A percentile compares a stretch with the other conserved stretches of the same genome.
phyloP scores from a whole-genome alignment of 75 land plant genomes.

The Pseudotsuga menziesii region DNA sequence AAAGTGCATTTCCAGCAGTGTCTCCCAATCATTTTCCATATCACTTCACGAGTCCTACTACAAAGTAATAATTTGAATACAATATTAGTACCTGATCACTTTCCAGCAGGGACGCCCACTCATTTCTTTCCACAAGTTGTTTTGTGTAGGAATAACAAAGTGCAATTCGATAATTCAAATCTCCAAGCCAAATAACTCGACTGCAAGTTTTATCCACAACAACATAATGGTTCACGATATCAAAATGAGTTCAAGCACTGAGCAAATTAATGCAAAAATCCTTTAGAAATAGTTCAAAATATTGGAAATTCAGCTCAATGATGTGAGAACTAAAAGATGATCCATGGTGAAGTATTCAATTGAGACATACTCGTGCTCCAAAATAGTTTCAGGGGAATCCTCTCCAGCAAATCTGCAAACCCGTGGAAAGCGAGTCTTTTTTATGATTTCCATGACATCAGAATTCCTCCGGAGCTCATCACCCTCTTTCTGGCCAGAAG shows the following conservation, averaged over 20 bases:
- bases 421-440: constrained; percentile 77
- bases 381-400: constrained; percentile 73
- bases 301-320: neutral
- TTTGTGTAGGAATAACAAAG: constrained; percentile 50
- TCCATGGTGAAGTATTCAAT: neutral
- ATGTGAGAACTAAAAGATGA: constrained; percentile 1
- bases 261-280: neutral
- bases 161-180: constrained; percentile 86
- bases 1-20: too few species aligned
- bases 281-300: neutral
- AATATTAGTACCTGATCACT: constrained; percentile 71
- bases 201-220: constrained; percentile 32
- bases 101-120: constrained; percentile 75
- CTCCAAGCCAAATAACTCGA: constrained; percentile 95
- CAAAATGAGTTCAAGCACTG: neutral
- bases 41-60: neutral
- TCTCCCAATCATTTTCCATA: neutral
- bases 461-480: constrained; percentile 89
- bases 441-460: constrained; percentile 85
- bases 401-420: constrained; percentile 35
- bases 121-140: constrained; percentile 68
- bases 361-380: constrained; percentile 80
- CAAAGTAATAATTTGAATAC: neutral
- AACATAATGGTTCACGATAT: neutral
- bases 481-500: constrained; percentile 94